A percentile compares a stretch with the other conserved stretches of the same genome.
These are phyloP conservation scores for Coemansia asiatica DNA, from an alignment of 192 early-diverging fungal genomes.

Conservation along the genomic window DNA sequence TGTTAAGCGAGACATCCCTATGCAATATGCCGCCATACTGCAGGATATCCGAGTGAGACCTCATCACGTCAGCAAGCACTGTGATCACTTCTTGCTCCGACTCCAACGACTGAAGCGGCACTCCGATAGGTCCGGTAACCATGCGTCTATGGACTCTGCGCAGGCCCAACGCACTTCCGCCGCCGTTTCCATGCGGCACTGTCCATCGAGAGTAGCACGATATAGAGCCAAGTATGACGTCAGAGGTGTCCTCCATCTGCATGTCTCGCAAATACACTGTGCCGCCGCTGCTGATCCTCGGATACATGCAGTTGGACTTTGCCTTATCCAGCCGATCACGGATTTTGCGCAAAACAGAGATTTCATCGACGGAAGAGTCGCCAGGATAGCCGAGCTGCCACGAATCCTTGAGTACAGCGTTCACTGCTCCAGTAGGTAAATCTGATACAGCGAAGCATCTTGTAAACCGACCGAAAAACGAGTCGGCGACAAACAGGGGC, in stretches of 20 bases:
- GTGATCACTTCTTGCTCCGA: constrained; percentile 34
- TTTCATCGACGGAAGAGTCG: constrained; percentile 26
- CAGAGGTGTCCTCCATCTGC: constrained; percentile 29
- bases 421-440: constrained; percentile 6
- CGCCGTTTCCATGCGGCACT: constrained; percentile 27
- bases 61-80: constrained; percentile 49
- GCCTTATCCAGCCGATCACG: constrained; percentile 30
- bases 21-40: constrained; percentile 28
- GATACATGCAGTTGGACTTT: constrained; percentile 14
- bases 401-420: constrained; percentile 47
- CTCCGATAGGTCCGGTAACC: constrained; percentile 39
- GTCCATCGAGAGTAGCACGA: constrained; percentile 41
- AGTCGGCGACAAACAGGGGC: constrained; percentile 38
- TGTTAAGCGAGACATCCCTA: constrained; percentile 51
- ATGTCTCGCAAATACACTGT: constrained; percentile 26
- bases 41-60: constrained; percentile 29
- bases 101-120: constrained; percentile 28
- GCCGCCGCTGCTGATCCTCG: constrained; percentile 38
- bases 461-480: constrained; percentile 48
- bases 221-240: constrained; percentile 27
- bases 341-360: constrained; percentile 31
- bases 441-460: constrained; percentile 35
- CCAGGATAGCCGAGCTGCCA: constrained; percentile 36
- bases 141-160: constrained; percentile 45
- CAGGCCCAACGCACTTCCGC: not conserved